Percentiles rank a stretch among this genome's conserved stretches.
Evolutionary conservation across 2,329 filamentous ascomycete species (phyloP).

Genomic region (Diaporthe nobilis): DNA sequence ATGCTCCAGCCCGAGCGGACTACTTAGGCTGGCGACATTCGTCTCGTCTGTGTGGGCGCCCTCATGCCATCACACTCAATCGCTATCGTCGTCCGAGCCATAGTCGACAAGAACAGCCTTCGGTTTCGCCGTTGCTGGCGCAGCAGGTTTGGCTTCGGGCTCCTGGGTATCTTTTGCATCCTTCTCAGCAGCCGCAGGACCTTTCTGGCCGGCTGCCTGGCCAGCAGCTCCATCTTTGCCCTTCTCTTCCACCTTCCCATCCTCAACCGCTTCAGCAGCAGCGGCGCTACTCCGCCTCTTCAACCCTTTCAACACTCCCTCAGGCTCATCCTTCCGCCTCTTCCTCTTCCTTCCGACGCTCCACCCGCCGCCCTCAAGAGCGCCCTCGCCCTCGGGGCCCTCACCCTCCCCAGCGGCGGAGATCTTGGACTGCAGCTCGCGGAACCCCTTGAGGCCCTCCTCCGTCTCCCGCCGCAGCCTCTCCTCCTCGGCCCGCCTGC

Average conservation of each 20-base stretch:
- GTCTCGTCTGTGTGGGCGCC: background rate
- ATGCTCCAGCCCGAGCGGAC: background rate
- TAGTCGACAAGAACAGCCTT: constrained; percentile 66
- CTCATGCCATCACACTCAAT: constrained; percentile 34
- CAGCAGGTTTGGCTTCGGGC: background rate
- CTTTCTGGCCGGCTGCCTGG: background rate
- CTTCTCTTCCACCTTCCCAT: constrained; percentile 36
- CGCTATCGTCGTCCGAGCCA: constrained; percentile 68
- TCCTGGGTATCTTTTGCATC: constrained; percentile 42
- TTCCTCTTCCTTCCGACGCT: constrained; percentile 27
- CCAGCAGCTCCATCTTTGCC: background rate
- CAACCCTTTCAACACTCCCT: constrained; percentile 40
- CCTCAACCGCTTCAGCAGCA: background rate
- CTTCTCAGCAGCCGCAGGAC: background rate
- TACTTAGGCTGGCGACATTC: background rate
- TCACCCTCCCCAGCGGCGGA: constrained; percentile 33
- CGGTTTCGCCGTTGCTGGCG: constrained; percentile 44
- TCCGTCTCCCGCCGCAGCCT: constrained; percentile 68
- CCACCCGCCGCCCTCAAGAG: constrained; percentile 22
- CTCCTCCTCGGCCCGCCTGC: constrained; percentile 68
- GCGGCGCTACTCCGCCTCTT: constrained; percentile 41
- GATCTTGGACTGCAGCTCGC: constrained; percentile 60
- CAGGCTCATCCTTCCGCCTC: constrained; percentile 41
- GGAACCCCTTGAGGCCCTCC: constrained; percentile 69
- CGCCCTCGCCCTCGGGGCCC: constrained; percentile 40